A percentile compares a stretch with the other conserved stretches of the same genome.
Evolutionary conservation across 2,329 filamentous ascomycete species (phyloP).

Genomic region (Aspergillus fumigatiaffinis): DNA sequence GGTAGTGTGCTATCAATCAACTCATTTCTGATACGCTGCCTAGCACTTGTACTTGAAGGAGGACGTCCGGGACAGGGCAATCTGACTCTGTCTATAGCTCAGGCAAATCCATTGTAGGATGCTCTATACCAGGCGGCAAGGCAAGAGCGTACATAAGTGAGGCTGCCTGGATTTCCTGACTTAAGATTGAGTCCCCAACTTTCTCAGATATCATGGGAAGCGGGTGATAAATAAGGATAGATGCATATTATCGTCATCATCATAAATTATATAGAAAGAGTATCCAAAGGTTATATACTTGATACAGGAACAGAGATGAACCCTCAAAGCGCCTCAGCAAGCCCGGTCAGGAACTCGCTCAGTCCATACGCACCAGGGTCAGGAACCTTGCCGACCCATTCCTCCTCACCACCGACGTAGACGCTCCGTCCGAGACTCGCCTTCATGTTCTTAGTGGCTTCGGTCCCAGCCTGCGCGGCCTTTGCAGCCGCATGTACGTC

Average conservation of each 20-base stretch:
- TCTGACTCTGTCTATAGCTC: too few relatives aligned
- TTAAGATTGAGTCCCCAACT: too few relatives aligned
- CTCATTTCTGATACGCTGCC: too few relatives aligned
- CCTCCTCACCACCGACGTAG: constrained; percentile 65
- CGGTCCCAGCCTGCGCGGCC: constrained; percentile 70
- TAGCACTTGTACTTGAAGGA: too few relatives aligned
- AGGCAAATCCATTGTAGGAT: too few relatives aligned
- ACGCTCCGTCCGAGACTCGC: constrained; percentile 80
- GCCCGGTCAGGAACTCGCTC: constrained; percentile 73
- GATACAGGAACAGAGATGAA: background rate
- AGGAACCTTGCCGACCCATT: constrained; percentile 68
- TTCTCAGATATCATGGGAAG: background rate
- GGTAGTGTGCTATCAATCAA: too few relatives aligned
- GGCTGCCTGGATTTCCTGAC: too few relatives aligned
- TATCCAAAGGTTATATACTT: background rate
- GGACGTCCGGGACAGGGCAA: too few relatives aligned
- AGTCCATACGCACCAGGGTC: constrained; percentile 77
- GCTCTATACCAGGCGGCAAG: too few relatives aligned
- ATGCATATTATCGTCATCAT: constrained; percentile 9
- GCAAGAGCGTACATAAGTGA: too few relatives aligned
- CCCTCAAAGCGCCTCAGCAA: constrained; percentile 54
- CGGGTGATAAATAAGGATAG: background rate
- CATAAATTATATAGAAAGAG: constrained; percentile 11
- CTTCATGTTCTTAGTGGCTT: constrained; percentile 86
- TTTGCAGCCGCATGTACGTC: constrained; percentile 69